Evolutionary conservation across 768 basidiomycete species (phyloP), one percentile per base, ranked within the genome.

Genomic region (Pleurotus djamor): DNA sequence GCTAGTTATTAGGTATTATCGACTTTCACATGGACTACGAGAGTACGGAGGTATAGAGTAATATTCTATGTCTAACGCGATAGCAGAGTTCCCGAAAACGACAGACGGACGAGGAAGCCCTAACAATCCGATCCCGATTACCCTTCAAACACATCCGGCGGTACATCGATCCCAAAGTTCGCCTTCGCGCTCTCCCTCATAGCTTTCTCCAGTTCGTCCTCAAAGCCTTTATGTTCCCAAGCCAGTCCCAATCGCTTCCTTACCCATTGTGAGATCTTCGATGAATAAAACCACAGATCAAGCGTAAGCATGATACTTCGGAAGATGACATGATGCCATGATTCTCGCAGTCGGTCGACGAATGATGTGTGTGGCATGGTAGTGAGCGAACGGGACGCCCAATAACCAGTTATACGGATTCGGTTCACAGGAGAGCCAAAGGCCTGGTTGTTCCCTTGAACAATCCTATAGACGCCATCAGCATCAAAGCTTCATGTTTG

Each of bases 341-440:
- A 82, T 67, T 88, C 87, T 43, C 68, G 69, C 1, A 83, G 38
- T 4, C 83, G 79, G 47, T 76, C 70, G 3, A 64, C 52, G 48
- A 83, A 59, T 12, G 77, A 62, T 34, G 85, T 76, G 60, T 78
- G 65, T 13, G 76, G 64, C 33, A 77, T 72, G n/a, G 74, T 72
- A 8, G 79, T 72, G 4, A 90, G 78, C 4, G 89, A 88, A 21
- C 80, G 78, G 4, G 91, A 87, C 32, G 92, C 94, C 83, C 86
- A 92, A 68, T 83, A 84, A 0, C 91, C 94, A 0, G 90, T 92
- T 57, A 96, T 90, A 71, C 93, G 94, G 74, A 97, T 88, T n/a
- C 94, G 84, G 67, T 96, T 95, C 0, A 94, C 90, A 0, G 94
- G 94, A 2, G 91, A 91, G 12, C 91, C 90, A 38, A 96, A 83